Conservation (phyloP, 345 rosid genomes). For the Carallia brachiata region DNA sequence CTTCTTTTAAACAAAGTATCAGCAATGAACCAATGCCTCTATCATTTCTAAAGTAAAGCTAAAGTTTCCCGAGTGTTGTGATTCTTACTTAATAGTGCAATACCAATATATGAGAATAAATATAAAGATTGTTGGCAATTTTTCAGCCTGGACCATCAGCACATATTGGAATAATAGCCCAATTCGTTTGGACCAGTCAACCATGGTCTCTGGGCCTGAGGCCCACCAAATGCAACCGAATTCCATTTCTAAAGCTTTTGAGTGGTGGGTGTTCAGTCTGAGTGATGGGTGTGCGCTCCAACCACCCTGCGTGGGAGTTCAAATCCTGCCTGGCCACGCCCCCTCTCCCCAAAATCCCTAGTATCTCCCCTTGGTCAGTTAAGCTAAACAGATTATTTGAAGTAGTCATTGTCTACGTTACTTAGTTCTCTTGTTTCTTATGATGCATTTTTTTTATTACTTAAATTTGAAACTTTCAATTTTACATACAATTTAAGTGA, state of each 20-base stretch:
- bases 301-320: no score
- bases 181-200: not conserved
- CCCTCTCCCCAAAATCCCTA: no score
- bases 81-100: conserved; percentile 22
- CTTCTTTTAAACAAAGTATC: conserved; percentile 23
- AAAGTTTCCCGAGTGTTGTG: conserved; percentile 14
- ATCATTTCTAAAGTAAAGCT: conserved; percentile 12
- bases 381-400: no score
- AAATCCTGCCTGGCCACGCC: no score
- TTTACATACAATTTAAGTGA: no score
- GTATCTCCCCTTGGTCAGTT: no score
- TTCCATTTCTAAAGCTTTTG: not conserved
- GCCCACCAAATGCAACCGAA: not conserved
- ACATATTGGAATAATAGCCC: not conserved
- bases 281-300: no score
- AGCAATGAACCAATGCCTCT: conserved; percentile 17
- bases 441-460: no score
- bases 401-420: no score
- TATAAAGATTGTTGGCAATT: not conserved
- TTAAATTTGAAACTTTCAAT: no score
- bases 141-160: not conserved
- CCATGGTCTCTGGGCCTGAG: not conserved
- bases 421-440: not conserved
- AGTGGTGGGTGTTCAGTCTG: no score
- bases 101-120: not conserved